Conservation (phyloP, 1,284 basidiomycete species). For the Papiliotrema laurentii region DNA sequence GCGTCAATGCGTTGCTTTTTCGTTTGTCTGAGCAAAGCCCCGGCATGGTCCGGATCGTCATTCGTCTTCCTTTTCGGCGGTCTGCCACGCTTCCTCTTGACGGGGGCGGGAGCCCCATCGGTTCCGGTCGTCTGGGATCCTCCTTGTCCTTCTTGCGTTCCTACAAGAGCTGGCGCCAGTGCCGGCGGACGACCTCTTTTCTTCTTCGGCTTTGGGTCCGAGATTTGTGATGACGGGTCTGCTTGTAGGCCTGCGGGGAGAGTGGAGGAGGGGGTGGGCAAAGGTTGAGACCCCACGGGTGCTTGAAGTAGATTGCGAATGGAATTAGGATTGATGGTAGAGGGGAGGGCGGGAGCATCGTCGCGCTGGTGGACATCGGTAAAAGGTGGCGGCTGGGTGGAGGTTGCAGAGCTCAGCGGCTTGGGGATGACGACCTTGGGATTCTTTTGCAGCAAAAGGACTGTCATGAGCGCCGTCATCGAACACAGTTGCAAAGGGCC, state of each 20-base stretch:
- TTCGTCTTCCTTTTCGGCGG: neutral
- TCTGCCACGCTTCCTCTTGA: constrained; percentile 1
- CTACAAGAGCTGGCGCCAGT: no score
- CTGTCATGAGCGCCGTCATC: constrained; percentile 1
- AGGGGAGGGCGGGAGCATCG: neutral
- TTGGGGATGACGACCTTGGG: constrained; percentile 8
- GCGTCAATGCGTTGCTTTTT: no score
- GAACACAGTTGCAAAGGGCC: neutral
- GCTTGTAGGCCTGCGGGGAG: no score
- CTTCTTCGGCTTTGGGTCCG: constrained; percentile 78
- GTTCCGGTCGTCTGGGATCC: neutral
- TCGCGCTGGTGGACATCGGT: neutral
- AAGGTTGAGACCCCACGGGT: neutral
- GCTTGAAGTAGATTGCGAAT: neutral
- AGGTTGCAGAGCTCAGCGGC: neutral
- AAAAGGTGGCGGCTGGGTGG: neutral
- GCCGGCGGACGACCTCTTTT: constrained; percentile 72
- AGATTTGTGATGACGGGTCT: no score
- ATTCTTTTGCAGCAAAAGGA: constrained; percentile 11
- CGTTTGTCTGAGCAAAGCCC: neutral
- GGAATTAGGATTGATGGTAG: neutral
- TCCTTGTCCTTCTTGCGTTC: no score
- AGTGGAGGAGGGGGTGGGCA: neutral
- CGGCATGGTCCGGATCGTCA: neutral
- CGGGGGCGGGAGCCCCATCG: neutral